phyloP scores from a whole-genome alignment of 192 early-diverging fungal genomes.

The Backusella westeae region DNA sequence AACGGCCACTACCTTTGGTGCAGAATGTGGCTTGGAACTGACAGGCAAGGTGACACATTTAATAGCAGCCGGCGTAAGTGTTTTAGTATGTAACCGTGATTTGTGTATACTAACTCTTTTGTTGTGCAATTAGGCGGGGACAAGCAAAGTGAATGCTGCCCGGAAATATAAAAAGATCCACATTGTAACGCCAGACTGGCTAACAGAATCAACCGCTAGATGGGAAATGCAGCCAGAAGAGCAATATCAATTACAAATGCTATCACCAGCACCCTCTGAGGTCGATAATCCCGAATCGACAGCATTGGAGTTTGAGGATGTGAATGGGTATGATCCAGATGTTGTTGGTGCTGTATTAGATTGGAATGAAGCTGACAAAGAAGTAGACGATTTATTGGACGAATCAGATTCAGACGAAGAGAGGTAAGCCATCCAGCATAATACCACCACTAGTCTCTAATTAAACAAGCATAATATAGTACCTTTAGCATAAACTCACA shows the following conservation, averaged over 20 bases:
- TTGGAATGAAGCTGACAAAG: constrained; percentile 40
- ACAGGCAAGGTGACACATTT: constrained; percentile 77
- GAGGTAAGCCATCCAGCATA: background rate
- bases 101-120: background rate
- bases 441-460: background rate
- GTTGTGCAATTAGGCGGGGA: constrained; percentile 51
- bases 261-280: constrained; percentile 24
- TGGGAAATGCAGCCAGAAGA: constrained; percentile 74
- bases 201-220: constrained; percentile 65
- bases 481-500: background rate
- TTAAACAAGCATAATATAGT: background rate
- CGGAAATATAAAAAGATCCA: constrained; percentile 38
- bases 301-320: constrained; percentile 27
- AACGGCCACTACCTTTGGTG: constrained; percentile 82
- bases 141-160: constrained; percentile 75
- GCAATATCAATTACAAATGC: constrained; percentile 46
- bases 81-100: background rate
- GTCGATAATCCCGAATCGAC: constrained; percentile 41
- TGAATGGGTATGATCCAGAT: constrained; percentile 26
- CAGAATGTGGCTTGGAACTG: constrained; percentile 66
- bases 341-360: constrained; percentile 30
- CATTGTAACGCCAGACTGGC: constrained; percentile 62
- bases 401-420: constrained; percentile 7
- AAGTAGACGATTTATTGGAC: constrained; percentile 24
- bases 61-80: constrained; percentile 76